Percentiles rank a stretch among this genome's conserved stretches.
These are phyloP conservation scores for Hyaloscypha finlandica DNA, from an alignment of 495 filamentous ascomycete genomes.

Conservation along the genomic window DNA sequence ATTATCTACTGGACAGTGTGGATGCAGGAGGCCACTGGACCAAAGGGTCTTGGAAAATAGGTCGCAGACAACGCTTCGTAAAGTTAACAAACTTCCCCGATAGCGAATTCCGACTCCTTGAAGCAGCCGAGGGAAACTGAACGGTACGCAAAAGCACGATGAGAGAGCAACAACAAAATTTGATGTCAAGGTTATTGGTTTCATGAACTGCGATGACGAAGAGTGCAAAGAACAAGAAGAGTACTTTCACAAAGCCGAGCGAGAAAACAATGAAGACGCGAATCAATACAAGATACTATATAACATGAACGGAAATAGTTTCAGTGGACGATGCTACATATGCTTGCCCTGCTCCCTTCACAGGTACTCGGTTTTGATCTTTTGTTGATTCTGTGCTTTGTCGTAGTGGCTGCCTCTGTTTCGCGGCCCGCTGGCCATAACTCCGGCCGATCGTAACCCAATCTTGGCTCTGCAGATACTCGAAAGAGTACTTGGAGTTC, in stretches of 20 bases:
- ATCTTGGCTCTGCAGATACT: no score
- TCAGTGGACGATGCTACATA: constrained; percentile 52
- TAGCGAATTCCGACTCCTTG: constrained; percentile 34
- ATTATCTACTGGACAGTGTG: constrained; percentile 70
- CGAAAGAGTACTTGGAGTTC: no score
- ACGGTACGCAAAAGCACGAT: constrained; percentile 38
- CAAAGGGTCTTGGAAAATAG: constrained; percentile 58
- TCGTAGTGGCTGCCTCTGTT: no score
- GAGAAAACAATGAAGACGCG: constrained; percentile 25
- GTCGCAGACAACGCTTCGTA: constrained; percentile 72
- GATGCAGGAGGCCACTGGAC: constrained; percentile 65
- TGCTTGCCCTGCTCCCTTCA: no score
- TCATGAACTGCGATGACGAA: constrained; percentile 29
- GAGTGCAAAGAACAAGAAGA: constrained; percentile 27
- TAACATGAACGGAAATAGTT: constrained; percentile 59
- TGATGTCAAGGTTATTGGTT: constrained; percentile 40
- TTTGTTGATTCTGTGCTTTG: no score
- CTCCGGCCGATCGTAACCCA: no score
- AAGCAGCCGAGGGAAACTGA: constrained; percentile 33
- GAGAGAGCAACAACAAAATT: constrained; percentile 31
- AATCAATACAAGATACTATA: constrained; percentile 39
- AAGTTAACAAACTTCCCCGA: constrained; percentile 64
- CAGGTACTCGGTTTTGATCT: no score
- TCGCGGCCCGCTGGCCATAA: no score
- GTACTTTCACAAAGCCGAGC: constrained; percentile 34